A percentile compares a stretch with the other conserved stretches of the same genome.
phyloP scores from a whole-genome alignment of 1,139 yeast species.

The Debaryomycetaceae sp. region DNA sequence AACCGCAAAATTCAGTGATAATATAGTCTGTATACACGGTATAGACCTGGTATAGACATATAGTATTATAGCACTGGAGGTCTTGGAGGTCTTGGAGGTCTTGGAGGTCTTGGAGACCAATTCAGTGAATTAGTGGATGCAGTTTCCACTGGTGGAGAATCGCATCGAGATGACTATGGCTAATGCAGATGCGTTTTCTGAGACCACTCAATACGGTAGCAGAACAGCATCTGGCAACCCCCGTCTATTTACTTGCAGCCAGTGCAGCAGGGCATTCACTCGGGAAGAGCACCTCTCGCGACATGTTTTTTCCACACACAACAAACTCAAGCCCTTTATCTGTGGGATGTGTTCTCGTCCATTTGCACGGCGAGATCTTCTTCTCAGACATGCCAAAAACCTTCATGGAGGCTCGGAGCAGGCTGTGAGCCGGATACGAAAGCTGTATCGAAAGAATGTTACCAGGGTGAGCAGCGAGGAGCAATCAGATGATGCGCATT shows the following conservation, averaged over 20 bases:
- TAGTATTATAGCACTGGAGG: too few species aligned
- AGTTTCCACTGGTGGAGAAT: too few species aligned
- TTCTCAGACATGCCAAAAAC: conserved; percentile 90
- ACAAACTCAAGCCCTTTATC: conserved; percentile 52
- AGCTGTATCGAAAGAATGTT: conserved; percentile 28
- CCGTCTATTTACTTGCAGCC: conserved; percentile 39
- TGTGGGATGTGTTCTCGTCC: conserved; percentile 96
- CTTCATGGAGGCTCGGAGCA: conserved; percentile 68
- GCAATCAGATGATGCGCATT: neutral
- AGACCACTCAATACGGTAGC: conserved; percentile 30
- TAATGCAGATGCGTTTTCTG: neutral
- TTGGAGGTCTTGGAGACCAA: too few species aligned
- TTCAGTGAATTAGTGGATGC: too few species aligned
- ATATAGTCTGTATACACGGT: too few species aligned
- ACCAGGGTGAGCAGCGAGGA: conserved; percentile 8
- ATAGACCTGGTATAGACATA: too few species aligned
- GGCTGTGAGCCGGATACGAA: conserved; percentile 45
- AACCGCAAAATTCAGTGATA: too few species aligned
- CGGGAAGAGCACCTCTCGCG: conserved; percentile 48
- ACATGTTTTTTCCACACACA: conserved; percentile 44
- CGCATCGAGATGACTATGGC: too few species aligned
- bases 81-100: too few species aligned
- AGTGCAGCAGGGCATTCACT: conserved; percentile 46
- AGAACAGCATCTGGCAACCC: conserved; percentile 47
- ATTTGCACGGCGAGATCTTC: conserved; percentile 87